Conservation (phyloP, 345 rosid species). For the Linum trigynum region DNA sequence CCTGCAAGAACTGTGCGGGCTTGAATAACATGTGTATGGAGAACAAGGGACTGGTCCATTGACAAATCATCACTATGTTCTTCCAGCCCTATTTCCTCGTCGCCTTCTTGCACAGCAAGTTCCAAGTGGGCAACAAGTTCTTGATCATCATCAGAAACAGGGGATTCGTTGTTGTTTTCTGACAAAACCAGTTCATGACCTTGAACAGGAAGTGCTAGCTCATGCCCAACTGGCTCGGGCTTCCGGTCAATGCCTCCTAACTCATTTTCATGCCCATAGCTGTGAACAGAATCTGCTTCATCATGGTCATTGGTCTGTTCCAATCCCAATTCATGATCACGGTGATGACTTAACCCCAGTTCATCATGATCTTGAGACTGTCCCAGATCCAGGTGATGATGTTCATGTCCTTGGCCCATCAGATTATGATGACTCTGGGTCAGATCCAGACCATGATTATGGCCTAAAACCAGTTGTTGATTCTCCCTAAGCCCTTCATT, state of each 20-base stretch:
- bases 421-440: conserved; percentile 59
- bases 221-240: conserved; percentile 41
- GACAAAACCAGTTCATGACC: conserved; percentile 35
- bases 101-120: conserved; percentile 36
- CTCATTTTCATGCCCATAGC: conserved; percentile 43
- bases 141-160: conserved; percentile 51
- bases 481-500: conserved; percentile 52
- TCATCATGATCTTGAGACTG: conserved; percentile 43
- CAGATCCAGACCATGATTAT: conserved; percentile 50
- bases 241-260: conserved; percentile 39
- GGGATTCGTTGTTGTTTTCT: conserved; percentile 51
- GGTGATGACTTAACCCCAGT: conserved; percentile 48
- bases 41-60: conserved; percentile 28
- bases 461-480: conserved; percentile 58
- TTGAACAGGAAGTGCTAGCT: conserved; percentile 30
- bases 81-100: conserved; percentile 48
- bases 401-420: conserved; percentile 46
- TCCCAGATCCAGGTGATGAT: conserved; percentile 49
- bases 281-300: conserved; percentile 46
- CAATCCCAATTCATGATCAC: conserved; percentile 49
- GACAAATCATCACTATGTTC: conserved; percentile 28
- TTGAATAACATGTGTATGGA: conserved; percentile 50
- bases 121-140: conserved; percentile 62
- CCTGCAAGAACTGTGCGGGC: conserved; percentile 42
- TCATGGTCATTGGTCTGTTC: conserved; percentile 52